Evolutionary conservation across 306 rosid species (phyloP).

Genomic region (Aeschynomene evenia): DNA sequence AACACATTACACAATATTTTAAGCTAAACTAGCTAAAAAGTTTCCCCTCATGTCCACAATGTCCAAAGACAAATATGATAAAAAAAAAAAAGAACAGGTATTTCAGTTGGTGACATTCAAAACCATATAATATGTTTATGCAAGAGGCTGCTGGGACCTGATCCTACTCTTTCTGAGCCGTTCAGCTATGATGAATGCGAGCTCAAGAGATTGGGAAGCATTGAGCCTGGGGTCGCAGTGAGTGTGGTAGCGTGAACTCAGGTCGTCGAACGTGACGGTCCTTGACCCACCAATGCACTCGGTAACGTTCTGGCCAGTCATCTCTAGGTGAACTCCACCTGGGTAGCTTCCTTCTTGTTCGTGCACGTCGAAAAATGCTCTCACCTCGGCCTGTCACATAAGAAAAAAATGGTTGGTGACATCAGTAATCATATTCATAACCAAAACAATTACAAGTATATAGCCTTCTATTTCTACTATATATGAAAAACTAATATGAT

Average conservation of each 20-base stretch:
- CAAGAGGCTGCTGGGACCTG: constrained; percentile 52
- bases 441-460: too few relatives aligned
- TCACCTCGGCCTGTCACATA: constrained; percentile 80
- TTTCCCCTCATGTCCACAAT: not conserved
- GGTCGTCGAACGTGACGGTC: constrained; percentile 88
- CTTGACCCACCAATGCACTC: constrained; percentile 99
- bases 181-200: constrained; percentile 93
- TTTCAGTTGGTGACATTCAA: not conserved
- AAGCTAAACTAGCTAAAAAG: constrained; percentile 16
- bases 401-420: not conserved
- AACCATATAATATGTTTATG: constrained; percentile 19
- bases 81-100: constrained; percentile 8
- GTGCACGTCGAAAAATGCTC: constrained; percentile 96
- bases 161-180: constrained; percentile 88
- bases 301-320: constrained; percentile 98
- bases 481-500: too few relatives aligned
- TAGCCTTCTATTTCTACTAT: too few relatives aligned
- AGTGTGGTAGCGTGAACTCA: constrained; percentile 96
- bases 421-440: constrained; percentile 15
- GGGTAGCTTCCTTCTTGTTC: constrained; percentile 99
- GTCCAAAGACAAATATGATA: constrained; percentile 8
- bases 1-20: constrained; percentile 42
- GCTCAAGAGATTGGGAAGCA: constrained; percentile 97
- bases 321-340: constrained; percentile 95
- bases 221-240: constrained; percentile 98